phyloP scores from a whole-genome alignment of 352 stramenopile genomes.

The Globisporangium ultimum region DNA sequence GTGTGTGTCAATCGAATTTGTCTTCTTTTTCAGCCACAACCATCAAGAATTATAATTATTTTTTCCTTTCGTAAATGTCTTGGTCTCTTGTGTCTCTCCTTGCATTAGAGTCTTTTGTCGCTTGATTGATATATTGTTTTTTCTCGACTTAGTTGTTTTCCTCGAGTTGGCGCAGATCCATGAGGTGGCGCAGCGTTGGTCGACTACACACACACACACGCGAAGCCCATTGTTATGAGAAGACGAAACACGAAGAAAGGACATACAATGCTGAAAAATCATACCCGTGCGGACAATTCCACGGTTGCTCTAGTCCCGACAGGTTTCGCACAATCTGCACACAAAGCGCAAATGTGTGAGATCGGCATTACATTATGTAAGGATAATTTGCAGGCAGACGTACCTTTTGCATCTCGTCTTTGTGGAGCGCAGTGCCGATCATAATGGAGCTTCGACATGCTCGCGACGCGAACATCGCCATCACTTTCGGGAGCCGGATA shows the following conservation, averaged over 20 bases:
- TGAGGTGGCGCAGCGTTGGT: conserved; percentile 76
- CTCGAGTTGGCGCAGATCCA: conserved; percentile 46
- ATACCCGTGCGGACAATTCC: conserved; percentile 94
- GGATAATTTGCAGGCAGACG: background rate
- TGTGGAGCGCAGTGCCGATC: conserved; percentile 93
- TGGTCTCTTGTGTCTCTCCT: background rate
- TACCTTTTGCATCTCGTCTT: conserved; percentile 91
- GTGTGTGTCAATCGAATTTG: background rate
- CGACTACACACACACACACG: conserved; percentile 25
- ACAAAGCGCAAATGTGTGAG: background rate
- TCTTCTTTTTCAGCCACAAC: background rate
- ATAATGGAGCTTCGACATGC: conserved; percentile 95
- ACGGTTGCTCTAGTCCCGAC: conserved; percentile 89
- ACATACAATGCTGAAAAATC: background rate
- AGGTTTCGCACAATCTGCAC: conserved; percentile 86
- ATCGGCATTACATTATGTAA: background rate
- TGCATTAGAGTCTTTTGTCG: background rate
- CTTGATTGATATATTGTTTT: background rate
- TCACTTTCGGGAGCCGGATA: conserved; percentile 92
- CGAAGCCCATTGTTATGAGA: background rate
- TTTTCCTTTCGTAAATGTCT: background rate
- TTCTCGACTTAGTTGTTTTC: conserved; percentile 11
- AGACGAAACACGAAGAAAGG: background rate
- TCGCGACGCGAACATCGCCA: conserved; percentile 95
- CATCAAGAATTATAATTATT: background rate